phyloP scores from a whole-genome alignment of 1,139 yeast genomes.

The Kazachstania sp. region DNA sequence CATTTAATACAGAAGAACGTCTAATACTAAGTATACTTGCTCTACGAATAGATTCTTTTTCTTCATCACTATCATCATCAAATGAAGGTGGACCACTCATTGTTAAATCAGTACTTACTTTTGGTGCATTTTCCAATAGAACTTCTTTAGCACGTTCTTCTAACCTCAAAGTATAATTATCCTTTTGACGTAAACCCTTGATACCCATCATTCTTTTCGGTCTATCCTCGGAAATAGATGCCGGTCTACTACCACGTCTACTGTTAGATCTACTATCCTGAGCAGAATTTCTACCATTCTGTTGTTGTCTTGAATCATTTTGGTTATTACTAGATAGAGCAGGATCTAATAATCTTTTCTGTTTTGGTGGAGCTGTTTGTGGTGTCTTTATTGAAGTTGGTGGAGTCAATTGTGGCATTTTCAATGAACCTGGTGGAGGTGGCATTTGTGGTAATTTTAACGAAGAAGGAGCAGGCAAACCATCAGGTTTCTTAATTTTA shows the following conservation, averaged over 20 bases:
- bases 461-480: too few relatives aligned
- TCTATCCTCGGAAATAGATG: neutral
- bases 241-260: neutral
- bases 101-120: neutral
- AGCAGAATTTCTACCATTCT: too few relatives aligned
- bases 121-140: neutral
- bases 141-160: neutral
- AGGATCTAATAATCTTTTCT: too few relatives aligned
- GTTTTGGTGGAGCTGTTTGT: too few relatives aligned
- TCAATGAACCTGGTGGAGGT: too few relatives aligned
- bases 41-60: neutral
- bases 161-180: neutral
- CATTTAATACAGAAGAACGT: neutral
- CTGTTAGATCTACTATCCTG: neutral
- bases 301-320: too few relatives aligned
- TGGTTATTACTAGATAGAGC: too few relatives aligned
- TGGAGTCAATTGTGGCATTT: too few relatives aligned
- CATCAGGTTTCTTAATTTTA: neutral
- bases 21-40: neutral
- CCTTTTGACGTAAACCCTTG: conserved; percentile 1
- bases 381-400: too few relatives aligned
- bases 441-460: too few relatives aligned
- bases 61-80: neutral
- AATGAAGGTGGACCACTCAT: neutral
- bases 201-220: neutral